Base-by-base conservation (phyloP, 768 basidiomycete genomes). In the Podaxis sp. region DNA sequence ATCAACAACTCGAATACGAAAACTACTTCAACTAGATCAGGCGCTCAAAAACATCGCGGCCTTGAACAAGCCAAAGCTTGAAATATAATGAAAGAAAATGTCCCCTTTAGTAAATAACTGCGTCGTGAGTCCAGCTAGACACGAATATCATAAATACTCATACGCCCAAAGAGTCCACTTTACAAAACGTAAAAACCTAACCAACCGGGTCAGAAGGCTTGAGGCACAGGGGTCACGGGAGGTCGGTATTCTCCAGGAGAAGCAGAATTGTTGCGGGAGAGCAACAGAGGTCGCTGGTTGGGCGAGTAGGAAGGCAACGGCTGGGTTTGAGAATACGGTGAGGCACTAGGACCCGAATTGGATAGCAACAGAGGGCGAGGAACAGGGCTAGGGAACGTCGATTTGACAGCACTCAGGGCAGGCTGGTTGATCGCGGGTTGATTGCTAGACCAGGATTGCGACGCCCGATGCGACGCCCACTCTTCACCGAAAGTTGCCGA, bases 351-450 rank as follows among this genome's bases (percentile, higher is more conserved):
- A 30, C 61, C 55, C 28, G 42, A 26, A 9, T n/a, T 24, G 28
- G 30, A 44, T 8, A 49, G 44, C 44, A 62, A n/a, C n/a, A 55
- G n/a, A 46, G 33, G 65, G 36, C 52, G 65, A 63, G 7, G 63
- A 48, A 22, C 57, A 26, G 48, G 57, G 42, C 40, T 56, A 17
- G 62, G 57, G 49, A 65, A 66, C 26, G 65, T 46, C 12, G 61
- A 40, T 4, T 28, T 51, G 2, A 67, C 68, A 52, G 65, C 65
- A 51, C 66, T 66, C 30, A 67, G 55, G 46, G 62, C 38, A 12
- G 68, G 59, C 36, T 39, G 40, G 57, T 22, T 58, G 40, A 52
- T n/a, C 52, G 40, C 30, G 8, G 26, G 40, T 44, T 54, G 59
- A 30, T 51, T 36, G 6, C 46, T 4, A 15, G 61, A 40, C 53